Evolutionary conservation across 768 basidiomycete genomes (phyloP).

Genomic region (Termitomyces sp.): DNA sequence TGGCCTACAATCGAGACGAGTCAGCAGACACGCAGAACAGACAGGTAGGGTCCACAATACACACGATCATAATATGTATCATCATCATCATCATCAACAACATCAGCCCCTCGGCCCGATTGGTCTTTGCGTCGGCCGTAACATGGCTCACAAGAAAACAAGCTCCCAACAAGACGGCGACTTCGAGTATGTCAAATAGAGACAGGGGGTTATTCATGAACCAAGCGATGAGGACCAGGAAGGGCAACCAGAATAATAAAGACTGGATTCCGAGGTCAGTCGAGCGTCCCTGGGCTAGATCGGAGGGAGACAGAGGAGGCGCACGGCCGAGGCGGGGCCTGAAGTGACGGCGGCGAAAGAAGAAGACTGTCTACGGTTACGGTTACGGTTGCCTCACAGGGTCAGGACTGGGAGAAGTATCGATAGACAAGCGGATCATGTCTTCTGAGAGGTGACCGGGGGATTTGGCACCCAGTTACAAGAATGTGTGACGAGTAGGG

Average conservation of each 20-base stretch:
- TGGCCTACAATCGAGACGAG: constrained; percentile 10
- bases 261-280: constrained; percentile 79
- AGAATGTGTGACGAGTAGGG: no score
- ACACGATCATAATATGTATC: constrained; percentile 62
- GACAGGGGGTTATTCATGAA: constrained; percentile 52
- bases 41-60: background rate
- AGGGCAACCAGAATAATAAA: constrained; percentile 75
- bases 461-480: no score
- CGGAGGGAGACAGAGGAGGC: constrained; percentile 35
- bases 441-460: no score
- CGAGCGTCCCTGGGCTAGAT: constrained; percentile 58
- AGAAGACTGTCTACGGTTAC: constrained; percentile 47
- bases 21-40: background rate
- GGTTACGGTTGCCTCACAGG: no score
- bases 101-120: constrained; percentile 76
- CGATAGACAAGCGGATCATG: no score
- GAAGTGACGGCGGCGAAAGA: constrained; percentile 39
- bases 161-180: constrained; percentile 57
- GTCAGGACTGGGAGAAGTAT: no score
- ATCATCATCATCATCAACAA: no score
- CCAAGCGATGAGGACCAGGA: constrained; percentile 65
- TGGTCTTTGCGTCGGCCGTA: constrained; percentile 70
- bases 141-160: constrained; percentile 78
- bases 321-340: constrained; percentile 30
- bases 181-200: constrained; percentile 67